Base-by-base conservation (phyloP, 805 yeast genomes). In the Hanseniaspora opuntiae region DNA sequence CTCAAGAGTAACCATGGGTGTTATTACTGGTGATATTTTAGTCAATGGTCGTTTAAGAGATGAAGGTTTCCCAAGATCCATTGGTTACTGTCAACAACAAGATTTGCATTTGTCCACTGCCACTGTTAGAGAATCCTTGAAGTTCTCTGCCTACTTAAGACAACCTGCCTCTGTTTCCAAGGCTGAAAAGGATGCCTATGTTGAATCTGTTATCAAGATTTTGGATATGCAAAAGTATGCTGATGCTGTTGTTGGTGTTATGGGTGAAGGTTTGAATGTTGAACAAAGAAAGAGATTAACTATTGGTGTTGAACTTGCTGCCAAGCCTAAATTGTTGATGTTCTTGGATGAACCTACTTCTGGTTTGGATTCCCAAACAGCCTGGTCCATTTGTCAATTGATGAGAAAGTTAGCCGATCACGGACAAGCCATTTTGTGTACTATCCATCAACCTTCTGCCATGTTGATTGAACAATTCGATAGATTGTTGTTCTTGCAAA, bases 381-480 rank as follows among this genome's bases (percentile, higher is more conserved):
- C 84, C 14, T 79, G 82, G 82, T 74, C 83, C 35, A 75, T 79
- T 59, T 76, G 80, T 64, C 74, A 76, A 62, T 70, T 79, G 65
- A 72, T 79, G 77, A 73, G 78, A 64, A 76, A 76, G 59, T 65
- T 79, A 56, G 80, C 83, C 6, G 68, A 73, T 59, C 74, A 74
- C 59, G 83, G 83, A 40, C 82, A 79, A 63, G 82, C 83, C 40
- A 78, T 79, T 62, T 68, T 79, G 63, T 79, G 84, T 71, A 84
- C 94, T 28, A 84, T 84, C 59, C 93, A 84, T 68, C 94, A 84
- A 67, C 94, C 95, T 62, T 84, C 93, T 9, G 89, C 94, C 52
- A 73, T 82, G 55, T 70, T 85, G 62, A 73, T 85, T 68, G 76
- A 84, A 62, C 86, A 82, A 61, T 85, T 86, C 63, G 95, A 86